phyloP scores from a whole-genome alignment of 208 protist genomes.

The Trypanosomatidae sp. region DNA sequence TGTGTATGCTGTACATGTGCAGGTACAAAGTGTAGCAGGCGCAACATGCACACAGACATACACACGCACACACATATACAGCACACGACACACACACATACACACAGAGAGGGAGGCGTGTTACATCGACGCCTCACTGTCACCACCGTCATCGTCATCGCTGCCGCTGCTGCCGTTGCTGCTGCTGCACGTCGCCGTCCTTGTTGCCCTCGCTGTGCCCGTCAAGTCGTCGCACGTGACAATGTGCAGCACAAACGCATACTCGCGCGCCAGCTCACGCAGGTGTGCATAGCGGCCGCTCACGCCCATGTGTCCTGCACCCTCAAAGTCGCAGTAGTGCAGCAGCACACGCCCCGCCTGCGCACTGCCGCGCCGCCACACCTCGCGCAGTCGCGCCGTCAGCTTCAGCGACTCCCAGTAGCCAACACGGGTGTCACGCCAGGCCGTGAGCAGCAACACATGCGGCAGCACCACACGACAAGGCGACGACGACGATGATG shows the following conservation, averaged over 20 bases:
- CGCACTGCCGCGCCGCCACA: not conserved
- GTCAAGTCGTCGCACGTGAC: not conserved
- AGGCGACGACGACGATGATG: too few species aligned
- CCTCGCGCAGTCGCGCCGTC: slow-evolving; percentile 16
- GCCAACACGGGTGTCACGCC: slow-evolving; percentile 43
- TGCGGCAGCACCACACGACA: slow-evolving; percentile 11
- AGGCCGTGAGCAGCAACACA: slow-evolving; percentile 47
- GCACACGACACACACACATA: too few species aligned
- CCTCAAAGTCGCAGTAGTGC: slow-evolving; percentile 35
- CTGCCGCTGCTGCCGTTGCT: too few species aligned
- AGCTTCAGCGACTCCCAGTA: slow-evolving; percentile 59
- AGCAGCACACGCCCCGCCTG: slow-evolving; percentile 6
- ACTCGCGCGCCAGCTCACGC: slow-evolving; percentile 46
- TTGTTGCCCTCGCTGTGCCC: too few species aligned
- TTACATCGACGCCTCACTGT: too few species aligned
- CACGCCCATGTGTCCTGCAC: slow-evolving; percentile 36
- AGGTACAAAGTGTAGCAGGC: too few species aligned
- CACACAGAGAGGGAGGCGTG: too few species aligned
- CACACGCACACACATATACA: too few species aligned
- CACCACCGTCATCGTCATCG: too few species aligned
- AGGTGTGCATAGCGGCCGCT: slow-evolving; percentile 41
- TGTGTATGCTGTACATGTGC: not conserved
- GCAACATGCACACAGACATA: too few species aligned
- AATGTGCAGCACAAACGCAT: slow-evolving; percentile 27
- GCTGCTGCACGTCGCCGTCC: too few species aligned